Conservation (phyloP, 2,329 filamentous ascomycete genomes). For the Monosporascus ibericus region DNA sequence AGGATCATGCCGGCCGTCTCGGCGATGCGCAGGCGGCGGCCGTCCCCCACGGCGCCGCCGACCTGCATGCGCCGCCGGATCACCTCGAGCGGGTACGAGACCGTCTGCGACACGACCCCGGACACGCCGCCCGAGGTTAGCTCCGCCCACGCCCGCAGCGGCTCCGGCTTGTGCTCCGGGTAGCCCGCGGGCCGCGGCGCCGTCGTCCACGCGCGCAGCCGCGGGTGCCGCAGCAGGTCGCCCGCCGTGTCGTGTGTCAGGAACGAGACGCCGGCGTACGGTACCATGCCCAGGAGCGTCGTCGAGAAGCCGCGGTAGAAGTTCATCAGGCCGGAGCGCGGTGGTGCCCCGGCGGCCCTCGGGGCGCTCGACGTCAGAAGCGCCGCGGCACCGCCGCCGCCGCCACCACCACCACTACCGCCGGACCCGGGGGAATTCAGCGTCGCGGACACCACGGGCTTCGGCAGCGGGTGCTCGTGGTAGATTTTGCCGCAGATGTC, state of each 20-base stretch:
- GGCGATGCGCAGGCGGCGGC: constrained; percentile 66
- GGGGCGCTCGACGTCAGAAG: too few species aligned
- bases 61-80: constrained; percentile 94
- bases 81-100: constrained; percentile 90
- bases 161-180: constrained; percentile 57
- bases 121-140: constrained; percentile 78
- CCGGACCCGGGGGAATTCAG: constrained; percentile 27
- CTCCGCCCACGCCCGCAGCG: constrained; percentile 80
- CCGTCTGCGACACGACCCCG: constrained; percentile 83
- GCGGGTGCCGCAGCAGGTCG: constrained; percentile 69
- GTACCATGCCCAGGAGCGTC: constrained; percentile 89
- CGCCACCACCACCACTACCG: too few species aligned
- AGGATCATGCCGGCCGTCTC: constrained; percentile 76
- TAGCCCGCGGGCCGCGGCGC: constrained; percentile 54
- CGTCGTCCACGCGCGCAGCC: constrained; percentile 67
- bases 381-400: too few species aligned
- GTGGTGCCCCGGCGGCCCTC: constrained; percentile 41
- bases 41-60: constrained; percentile 87
- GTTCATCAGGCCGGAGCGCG: constrained; percentile 66
- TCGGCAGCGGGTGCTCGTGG: constrained; percentile 55
- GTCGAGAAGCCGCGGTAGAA: constrained; percentile 94
- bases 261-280: constrained; percentile 93
- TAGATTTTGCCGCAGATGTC: constrained; percentile 85
- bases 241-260: constrained; percentile 88
- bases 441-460: constrained; percentile 35